These are phyloP conservation scores for Russula emetica DNA, from an alignment of 768 basidiomycete genomes.

Conservation along the genomic window DNA sequence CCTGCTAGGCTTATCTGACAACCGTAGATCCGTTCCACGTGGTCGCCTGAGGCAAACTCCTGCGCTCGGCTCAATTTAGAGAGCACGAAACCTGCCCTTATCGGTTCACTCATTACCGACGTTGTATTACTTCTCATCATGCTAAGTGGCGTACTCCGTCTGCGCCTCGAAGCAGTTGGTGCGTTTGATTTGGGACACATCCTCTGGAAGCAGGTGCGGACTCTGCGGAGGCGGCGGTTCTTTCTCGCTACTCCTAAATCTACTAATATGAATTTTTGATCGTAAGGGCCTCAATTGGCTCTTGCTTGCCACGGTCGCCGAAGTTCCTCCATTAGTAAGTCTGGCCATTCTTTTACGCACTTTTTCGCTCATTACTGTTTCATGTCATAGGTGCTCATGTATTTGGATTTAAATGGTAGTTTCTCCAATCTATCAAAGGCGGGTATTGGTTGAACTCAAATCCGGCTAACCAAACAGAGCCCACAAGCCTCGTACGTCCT, in stretches of 20 bases:
- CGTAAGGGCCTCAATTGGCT: constrained; percentile 12
- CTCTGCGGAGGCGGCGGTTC: background rate
- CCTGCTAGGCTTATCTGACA: background rate
- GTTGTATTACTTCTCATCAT: background rate
- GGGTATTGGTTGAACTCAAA: background rate
- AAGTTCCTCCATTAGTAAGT: background rate
- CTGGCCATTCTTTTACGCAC: background rate
- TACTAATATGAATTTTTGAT: background rate
- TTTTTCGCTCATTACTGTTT: background rate
- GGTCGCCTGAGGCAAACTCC: background rate
- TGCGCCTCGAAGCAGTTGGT: background rate
- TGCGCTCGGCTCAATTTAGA: background rate
- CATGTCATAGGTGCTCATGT: constrained; percentile 1
- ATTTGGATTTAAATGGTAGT: constrained; percentile 7
- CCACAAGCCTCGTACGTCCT: background rate
- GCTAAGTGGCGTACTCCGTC: background rate
- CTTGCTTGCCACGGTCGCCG: background rate
- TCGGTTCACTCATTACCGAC: background rate
- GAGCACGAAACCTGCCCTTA: background rate
- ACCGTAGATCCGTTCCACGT: background rate
- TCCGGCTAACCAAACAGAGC: background rate
- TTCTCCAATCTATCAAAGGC: background rate
- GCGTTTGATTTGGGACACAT: background rate
- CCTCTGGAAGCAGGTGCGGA: constrained; percentile 9
- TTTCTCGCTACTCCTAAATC: background rate